phyloP scores from a whole-genome alignment of 805 yeast species.

The Wilhelminamyces savonicus region DNA sequence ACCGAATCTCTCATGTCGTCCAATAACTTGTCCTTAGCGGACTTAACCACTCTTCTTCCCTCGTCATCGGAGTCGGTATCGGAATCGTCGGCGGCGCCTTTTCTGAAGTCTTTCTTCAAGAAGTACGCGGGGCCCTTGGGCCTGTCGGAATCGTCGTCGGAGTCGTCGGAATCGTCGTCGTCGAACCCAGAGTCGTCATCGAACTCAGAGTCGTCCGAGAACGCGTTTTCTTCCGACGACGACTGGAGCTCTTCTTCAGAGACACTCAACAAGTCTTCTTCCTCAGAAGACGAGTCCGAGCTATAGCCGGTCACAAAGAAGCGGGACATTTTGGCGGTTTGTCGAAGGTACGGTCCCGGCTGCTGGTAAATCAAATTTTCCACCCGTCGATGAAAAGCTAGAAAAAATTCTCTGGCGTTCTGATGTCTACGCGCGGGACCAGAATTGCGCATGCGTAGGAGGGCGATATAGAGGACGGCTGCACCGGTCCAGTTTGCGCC shows the following conservation, averaged over 20 bases:
- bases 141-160: constrained; percentile 28
- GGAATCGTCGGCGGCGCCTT: constrained; percentile 31
- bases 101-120: constrained; percentile 44
- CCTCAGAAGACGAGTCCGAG: constrained; percentile 49
- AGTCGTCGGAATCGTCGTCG: constrained; percentile 15
- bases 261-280: constrained; percentile 45
- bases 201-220: constrained; percentile 42
- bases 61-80: constrained; percentile 55
- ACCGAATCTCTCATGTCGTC: constrained; percentile 75
- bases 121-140: constrained; percentile 50
- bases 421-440: too few relatives aligned
- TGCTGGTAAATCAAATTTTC: constrained; percentile 17
- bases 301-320: constrained; percentile 69
- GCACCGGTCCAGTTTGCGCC: too few relatives aligned
- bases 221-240: constrained; percentile 36
- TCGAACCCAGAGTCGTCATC: constrained; percentile 35
- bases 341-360: too few relatives aligned
- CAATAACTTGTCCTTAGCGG: constrained; percentile 86
- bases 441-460: too few relatives aligned
- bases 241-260: constrained; percentile 58
- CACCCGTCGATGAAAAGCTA: constrained; percentile 15
- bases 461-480: too few relatives aligned
- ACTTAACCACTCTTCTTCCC: constrained; percentile 79
- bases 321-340: constrained; percentile 83
- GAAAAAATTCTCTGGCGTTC: constrained; percentile 13